These are phyloP conservation scores for Ceratorhiza oryzae-sativae DNA, from an alignment of 1,284 basidiomycete genomes.

Conservation along the genomic window DNA sequence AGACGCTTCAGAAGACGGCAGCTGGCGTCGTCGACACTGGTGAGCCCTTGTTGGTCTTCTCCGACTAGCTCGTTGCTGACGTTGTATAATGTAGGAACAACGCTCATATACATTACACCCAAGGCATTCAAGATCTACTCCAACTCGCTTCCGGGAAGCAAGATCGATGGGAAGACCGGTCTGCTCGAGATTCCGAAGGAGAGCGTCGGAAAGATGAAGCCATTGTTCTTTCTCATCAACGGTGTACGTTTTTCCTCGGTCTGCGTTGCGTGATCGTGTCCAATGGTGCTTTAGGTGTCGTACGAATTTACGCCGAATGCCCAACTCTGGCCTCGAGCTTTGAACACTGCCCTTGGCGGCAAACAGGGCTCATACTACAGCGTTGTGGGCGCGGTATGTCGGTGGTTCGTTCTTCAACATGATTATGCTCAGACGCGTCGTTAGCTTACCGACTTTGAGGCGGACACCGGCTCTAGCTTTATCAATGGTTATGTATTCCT, in stretches of 20 bases:
- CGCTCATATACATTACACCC: conserved; percentile 31
- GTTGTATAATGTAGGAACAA: conserved; percentile 4
- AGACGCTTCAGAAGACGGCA: conserved; percentile 13
- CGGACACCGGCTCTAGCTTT: conserved; percentile 33
- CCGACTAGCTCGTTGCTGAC: neutral
- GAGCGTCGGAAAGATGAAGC: conserved; percentile 35
- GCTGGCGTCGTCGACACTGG: conserved; percentile 37
- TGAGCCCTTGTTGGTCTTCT: neutral
- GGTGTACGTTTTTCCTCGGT: neutral
- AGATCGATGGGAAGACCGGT: conserved; percentile 1
- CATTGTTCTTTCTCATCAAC: conserved; percentile 30
- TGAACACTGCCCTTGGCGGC: conserved; percentile 35
- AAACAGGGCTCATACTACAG: conserved; percentile 30
- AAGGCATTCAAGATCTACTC: conserved; percentile 37
- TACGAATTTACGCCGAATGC: conserved; percentile 39
- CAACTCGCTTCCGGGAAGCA: conserved; percentile 31
- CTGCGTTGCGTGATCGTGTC: neutral
- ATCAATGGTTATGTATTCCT: conserved; percentile 30
- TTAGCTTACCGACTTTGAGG: conserved; percentile 20
- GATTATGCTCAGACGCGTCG: neutral
- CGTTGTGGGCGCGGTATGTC: conserved; percentile 23
- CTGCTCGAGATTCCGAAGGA: conserved; percentile 34
- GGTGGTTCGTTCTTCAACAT: neutral
- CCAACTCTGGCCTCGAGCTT: conserved; percentile 31
- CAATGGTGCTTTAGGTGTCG: neutral